Base-by-base conservation (phyloP, 1,139 yeast genomes). In the Geotrichum reessii region DNA sequence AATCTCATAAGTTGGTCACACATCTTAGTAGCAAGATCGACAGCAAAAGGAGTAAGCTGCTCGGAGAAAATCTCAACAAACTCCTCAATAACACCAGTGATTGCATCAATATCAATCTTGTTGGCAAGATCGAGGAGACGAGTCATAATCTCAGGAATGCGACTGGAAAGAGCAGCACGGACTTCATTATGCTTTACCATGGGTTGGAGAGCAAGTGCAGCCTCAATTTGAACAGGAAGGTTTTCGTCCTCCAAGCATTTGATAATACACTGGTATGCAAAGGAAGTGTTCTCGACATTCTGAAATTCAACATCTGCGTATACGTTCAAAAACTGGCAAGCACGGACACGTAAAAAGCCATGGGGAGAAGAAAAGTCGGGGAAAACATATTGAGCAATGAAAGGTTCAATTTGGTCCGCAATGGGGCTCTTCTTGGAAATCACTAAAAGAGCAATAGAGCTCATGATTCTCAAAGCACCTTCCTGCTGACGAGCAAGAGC, bases 61-160 rank as follows among this genome's bases (percentile, higher is more conserved):
- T 85, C 89, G 3, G 96, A 81, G 71, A 87, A 93, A 59, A 82
- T 84, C 68, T 92, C 97, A 25, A 93, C 98, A 71, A 95, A 86
- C 67, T 92, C 97, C 75, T 93, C 98, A 87, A 93, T 90, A 17
- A 93, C 97, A 44, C 87, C 88, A 19, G 96, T 83, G 46, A 93
- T 81, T 1, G 93, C 83, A 70, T 93, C 99, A 62, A 87, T 85
- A 67, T 93, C 99, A 63, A 92, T 83, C 63, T 86, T 86, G 69
- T 89, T 87, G 8, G 95, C 86, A 53, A 93, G 75, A 28, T 81
- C 83, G 65, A 93, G 76, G 59, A 93, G 75, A 65, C 82, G 84
- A 60, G 90, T 89, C 91, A 93, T 89, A 2, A 92, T 84, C 49
- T 88, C 88, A 40, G 93, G 81, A 58, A 93, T 86, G 50, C 85